Base-by-base conservation (phyloP, 495 filamentous ascomycete genomes). In the Xylaria flabelliformis region DNA sequence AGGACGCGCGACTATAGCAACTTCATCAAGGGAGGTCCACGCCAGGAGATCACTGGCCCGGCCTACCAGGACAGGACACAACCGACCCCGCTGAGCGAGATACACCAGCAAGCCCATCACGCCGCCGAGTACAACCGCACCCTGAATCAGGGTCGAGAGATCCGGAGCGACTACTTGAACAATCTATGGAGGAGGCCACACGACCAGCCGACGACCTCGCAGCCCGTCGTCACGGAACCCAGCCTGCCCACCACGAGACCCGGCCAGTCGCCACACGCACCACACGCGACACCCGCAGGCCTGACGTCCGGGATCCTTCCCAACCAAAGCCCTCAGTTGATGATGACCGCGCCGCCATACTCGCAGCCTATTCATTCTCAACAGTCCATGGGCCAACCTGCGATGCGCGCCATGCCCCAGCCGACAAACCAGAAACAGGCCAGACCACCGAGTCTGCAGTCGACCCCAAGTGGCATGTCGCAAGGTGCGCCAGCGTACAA, bases 41-140 rank as follows among this genome's bases (percentile, higher is more conserved):
- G 94, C 36, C 96, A 98, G 78, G 96, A 98, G 78, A 88, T 97
- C 70, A 90, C 93, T 3, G 97, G 96, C 24, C 90, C 91, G 32
- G 87, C 95, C 3, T 99, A 97, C 80, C 91, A 94, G 79, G 97
- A 98, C 79, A 88, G 93, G 61, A 92, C 90, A 15, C 92, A 94
- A 79, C 83, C 92, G 19, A 95, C 90, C 74, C 87, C 92, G n/a
- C 85, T 90, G 5, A 82, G 89, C n/a, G 95, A 98, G 74, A 90
- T 98, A 69, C 84, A 97, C 71, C 93, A 92, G 64, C 94, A 98
- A 77, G 94, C 94, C 39, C 88, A 92, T 41, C 93, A 96, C 51
- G 91, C 95, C 4, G 92, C 94, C 42, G 95, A 98, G 76, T 97
- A 90, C 83, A 98, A 97, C 81, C 95, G 95, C 75, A 83, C 85